Percentiles rank a stretch among this genome's conserved stretches.
Conservation (phyloP, 805 yeast species). For the Starmerella khaoyaiensis region DNA sequence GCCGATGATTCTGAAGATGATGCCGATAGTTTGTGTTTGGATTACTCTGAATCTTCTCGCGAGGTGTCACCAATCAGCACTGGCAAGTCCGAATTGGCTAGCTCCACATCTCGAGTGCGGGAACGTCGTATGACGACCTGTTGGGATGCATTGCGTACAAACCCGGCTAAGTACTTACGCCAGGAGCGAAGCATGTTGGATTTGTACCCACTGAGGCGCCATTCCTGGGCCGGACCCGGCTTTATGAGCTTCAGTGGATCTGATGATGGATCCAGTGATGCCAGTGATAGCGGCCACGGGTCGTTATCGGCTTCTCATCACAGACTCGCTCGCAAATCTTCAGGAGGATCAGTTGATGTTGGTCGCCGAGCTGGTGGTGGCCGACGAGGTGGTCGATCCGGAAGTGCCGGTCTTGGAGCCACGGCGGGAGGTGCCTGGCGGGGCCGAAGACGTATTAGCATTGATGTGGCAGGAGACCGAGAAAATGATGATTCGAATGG, state of each 20-base stretch:
- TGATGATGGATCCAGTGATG: slow-evolving; percentile 3
- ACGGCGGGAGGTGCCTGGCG: not conserved
- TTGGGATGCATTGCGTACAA: slow-evolving; percentile 23
- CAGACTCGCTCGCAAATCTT: too few relatives aligned
- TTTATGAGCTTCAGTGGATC: slow-evolving; percentile 1
- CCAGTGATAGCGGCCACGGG: not conserved
- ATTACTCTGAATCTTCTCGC: too few relatives aligned
- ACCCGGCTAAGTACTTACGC: slow-evolving; percentile 24
- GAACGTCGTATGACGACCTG: slow-evolving; percentile 24
- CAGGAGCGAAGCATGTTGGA: slow-evolving; percentile 25
- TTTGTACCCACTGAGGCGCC: slow-evolving; percentile 25
- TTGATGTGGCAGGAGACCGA: too few relatives aligned
- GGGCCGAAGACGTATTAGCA: not conserved
- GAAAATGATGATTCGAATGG: too few relatives aligned
- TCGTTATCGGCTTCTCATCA: not conserved
- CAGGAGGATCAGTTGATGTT: too few relatives aligned
- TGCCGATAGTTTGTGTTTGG: too few relatives aligned
- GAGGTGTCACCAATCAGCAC: too few relatives aligned
- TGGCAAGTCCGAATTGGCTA: not conserved
- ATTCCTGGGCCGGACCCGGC: slow-evolving; percentile 24
- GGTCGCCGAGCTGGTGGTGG: slow-evolving; percentile 3
- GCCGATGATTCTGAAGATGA: not conserved
- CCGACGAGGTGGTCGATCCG: not conserved
- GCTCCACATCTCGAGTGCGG: slow-evolving; percentile 3
- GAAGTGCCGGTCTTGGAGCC: slow-evolving; percentile 1